phyloP scores from a whole-genome alignment of 2,329 filamentous ascomycete genomes.

The Ophiostoma himal-ulmi region DNA sequence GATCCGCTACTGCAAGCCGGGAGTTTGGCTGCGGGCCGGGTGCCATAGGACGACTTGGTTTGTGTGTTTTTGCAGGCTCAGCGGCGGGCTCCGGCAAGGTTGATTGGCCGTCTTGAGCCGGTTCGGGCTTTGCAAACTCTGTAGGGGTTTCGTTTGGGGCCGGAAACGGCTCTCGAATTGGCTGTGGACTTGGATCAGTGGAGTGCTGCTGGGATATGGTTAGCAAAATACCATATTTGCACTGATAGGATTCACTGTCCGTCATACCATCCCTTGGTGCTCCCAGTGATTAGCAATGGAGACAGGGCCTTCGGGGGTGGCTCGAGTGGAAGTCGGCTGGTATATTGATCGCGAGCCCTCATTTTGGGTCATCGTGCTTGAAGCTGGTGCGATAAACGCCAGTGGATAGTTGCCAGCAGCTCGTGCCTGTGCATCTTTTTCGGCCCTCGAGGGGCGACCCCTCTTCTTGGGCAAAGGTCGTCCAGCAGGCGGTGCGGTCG shows the following conservation, averaged over 20 bases:
- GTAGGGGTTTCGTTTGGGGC: background rate
- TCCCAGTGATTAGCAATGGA: background rate
- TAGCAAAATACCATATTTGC: background rate
- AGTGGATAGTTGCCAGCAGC: constrained; percentile 21
- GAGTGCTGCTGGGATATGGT: background rate
- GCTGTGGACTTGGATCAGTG: background rate
- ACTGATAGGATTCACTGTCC: background rate
- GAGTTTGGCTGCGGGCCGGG: background rate
- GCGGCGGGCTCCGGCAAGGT: background rate
- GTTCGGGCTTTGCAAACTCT: background rate
- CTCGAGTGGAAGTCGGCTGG: background rate
- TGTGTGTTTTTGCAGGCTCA: background rate
- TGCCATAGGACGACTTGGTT: background rate
- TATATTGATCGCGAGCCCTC: background rate
- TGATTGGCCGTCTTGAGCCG: background rate
- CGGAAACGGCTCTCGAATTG: background rate
- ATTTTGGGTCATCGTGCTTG: background rate
- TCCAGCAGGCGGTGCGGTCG: constrained; percentile 20
- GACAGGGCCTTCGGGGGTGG: background rate
- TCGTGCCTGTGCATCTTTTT: constrained; percentile 31
- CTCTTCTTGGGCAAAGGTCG: constrained; percentile 26
- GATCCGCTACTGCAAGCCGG: background rate
- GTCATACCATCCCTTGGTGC: background rate
- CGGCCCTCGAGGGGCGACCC: constrained; percentile 34
- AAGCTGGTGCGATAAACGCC: constrained; percentile 22